These are phyloP conservation scores for Yueomyces sp. DNA, from an alignment of 805 yeast species.

Conservation along the genomic window DNA sequence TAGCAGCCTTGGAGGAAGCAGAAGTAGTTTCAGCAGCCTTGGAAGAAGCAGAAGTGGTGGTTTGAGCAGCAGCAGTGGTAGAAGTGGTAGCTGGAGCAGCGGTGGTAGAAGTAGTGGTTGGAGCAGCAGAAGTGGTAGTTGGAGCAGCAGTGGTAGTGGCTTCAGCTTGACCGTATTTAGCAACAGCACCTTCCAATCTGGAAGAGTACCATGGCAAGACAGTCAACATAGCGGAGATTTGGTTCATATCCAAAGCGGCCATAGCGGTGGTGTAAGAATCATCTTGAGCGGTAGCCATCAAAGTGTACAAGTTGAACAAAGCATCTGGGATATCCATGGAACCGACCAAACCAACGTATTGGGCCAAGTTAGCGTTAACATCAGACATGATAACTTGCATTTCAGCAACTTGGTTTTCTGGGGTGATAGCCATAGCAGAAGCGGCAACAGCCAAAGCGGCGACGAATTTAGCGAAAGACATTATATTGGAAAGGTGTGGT, in stretches of 20 bases:
- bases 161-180: constrained; percentile 2
- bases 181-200: constrained; percentile 12
- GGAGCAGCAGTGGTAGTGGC: constrained; percentile 1
- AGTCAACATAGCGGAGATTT: constrained; percentile 19
- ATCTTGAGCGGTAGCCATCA: constrained; percentile 9
- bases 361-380: constrained; percentile 7
- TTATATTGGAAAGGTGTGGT: background rate
- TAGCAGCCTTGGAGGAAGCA: constrained; percentile 6
- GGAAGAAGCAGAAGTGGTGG: background rate
- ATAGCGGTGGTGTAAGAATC: constrained; percentile 20
- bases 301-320: constrained; percentile 10
- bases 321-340: constrained; percentile 10
- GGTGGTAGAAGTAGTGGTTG: constrained; percentile 3
- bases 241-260: constrained; percentile 12
- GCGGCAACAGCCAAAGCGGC: constrained; percentile 11
- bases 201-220: constrained; percentile 26
- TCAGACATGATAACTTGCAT: constrained; percentile 11
- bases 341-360: constrained; percentile 10
- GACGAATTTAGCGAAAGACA: constrained; percentile 2
- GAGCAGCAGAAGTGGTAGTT: constrained; percentile 2
- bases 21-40: constrained; percentile 1
- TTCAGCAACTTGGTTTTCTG: constrained; percentile 10
- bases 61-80: constrained; percentile 1
- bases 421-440: constrained; percentile 8
- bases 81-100: constrained; percentile 2